These are phyloP conservation scores for Phycomyces blakesleeanus DNA, from an alignment of 192 early-diverging fungal species.

Conservation along the genomic window DNA sequence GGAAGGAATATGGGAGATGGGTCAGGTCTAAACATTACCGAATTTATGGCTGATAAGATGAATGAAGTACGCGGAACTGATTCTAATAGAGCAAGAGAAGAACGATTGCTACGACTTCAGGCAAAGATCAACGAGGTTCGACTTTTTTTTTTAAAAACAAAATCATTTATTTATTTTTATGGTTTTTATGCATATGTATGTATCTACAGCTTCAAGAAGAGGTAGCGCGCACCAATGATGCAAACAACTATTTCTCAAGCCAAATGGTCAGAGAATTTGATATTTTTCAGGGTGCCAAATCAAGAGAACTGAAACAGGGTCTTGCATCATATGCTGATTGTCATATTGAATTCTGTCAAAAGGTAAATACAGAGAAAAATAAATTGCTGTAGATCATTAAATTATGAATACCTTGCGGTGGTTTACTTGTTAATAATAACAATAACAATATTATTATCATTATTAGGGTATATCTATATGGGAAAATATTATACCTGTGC, in stretches of 20 bases:
- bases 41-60: constrained; percentile 82
- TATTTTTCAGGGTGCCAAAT: constrained; percentile 73
- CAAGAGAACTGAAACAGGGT: constrained; percentile 73
- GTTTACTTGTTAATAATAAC: neutral
- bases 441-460: too few relatives aligned
- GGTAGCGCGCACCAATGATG: constrained; percentile 66
- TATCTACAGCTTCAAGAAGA: constrained; percentile 67
- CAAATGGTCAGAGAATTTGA: constrained; percentile 78
- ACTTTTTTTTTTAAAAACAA: neutral
- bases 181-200: neutral
- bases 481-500: constrained; percentile 7
- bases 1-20: constrained; percentile 54
- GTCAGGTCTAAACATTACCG: constrained; percentile 49
- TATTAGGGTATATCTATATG: constrained; percentile 2
- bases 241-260: constrained; percentile 64
- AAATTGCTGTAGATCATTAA: neutral
- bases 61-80: constrained; percentile 84
- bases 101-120: constrained; percentile 66
- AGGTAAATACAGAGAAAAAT: constrained; percentile 37
- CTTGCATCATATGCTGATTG: constrained; percentile 70
- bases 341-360: constrained; percentile 79
- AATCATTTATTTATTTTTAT: constrained; percentile 7
- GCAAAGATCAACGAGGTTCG: constrained; percentile 61
- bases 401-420: neutral
- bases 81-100: constrained; percentile 69